Evolutionary conservation across 73 alveolate genomes (phyloP).

Genomic region (Paramecium sexaurelia): DNA sequence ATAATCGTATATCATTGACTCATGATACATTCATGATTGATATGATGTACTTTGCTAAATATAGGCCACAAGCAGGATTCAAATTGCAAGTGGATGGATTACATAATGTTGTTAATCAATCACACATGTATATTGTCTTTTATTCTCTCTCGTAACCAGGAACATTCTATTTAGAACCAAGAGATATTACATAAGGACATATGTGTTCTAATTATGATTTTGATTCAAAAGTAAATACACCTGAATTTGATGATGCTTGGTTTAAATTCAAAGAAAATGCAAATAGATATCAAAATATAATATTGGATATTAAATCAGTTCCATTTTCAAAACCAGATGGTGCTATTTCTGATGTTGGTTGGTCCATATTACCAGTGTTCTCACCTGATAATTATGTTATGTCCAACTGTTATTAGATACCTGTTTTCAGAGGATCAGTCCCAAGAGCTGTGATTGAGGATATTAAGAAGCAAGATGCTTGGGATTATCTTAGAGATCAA

Average conservation of each 20-base stretch:
- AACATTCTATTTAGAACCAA: constrained; percentile 59
- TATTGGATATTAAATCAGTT: constrained; percentile 65
- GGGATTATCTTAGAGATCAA: constrained; percentile 71
- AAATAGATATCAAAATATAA: constrained; percentile 50
- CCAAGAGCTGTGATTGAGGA: constrained; percentile 75
- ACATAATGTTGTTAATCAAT: constrained; percentile 74
- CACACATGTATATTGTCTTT: constrained; percentile 53
- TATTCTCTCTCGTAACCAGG: constrained; percentile 63
- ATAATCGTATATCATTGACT: constrained; percentile 44
- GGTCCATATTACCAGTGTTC: constrained; percentile 83
- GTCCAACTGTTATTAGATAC: constrained; percentile 77
- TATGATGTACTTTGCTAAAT: constrained; percentile 72
- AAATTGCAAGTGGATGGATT: constrained; percentile 85
- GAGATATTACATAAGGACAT: constrained; percentile 46
- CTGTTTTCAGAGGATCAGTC: constrained; percentile 82
- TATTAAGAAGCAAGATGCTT: constrained; percentile 62
- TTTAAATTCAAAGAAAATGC: constrained; percentile 65
- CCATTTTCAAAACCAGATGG: constrained; percentile 72
- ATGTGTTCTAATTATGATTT: constrained; percentile 69
- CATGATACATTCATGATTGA: constrained; percentile 69
- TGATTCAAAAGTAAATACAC: constrained; percentile 65
- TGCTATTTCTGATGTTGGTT: constrained; percentile 78
- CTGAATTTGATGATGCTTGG: constrained; percentile 69
- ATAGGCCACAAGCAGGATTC: constrained; percentile 79
- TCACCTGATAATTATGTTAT: constrained; percentile 77